Evolutionary conservation across 306 rosid species (phyloP).

Genomic region (Sphenostylis stenocarpa): DNA sequence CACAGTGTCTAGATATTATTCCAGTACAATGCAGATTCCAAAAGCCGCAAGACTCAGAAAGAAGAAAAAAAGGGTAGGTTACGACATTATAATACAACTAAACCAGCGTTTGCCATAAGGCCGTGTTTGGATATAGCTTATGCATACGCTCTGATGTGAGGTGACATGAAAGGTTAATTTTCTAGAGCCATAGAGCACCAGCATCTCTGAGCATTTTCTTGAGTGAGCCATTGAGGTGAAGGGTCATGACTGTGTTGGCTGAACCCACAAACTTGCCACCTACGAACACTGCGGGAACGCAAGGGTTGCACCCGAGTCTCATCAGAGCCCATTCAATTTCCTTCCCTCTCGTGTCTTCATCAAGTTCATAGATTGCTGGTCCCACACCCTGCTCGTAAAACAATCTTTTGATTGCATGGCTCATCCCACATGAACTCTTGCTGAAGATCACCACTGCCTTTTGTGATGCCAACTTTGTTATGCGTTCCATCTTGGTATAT

Average conservation of each 20-base stretch:
- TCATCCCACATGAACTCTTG: conserved; percentile 98
- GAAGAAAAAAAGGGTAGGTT: background rate
- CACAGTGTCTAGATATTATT: conserved; percentile 15
- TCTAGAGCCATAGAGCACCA: conserved; percentile 88
- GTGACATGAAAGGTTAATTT: background rate
- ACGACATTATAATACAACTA: background rate
- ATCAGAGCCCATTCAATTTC: conserved; percentile 91
- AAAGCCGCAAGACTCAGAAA: conserved; percentile 32
- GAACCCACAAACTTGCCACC: conserved; percentile 87
- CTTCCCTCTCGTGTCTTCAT: conserved; percentile 71
- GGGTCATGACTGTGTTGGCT: conserved; percentile 83
- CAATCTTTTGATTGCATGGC: conserved; percentile 86
- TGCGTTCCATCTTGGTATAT: conserved; percentile 64
- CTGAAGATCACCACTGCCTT: conserved; percentile 97
- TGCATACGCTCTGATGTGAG: conserved; percentile 1
- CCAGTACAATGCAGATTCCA: conserved; percentile 31
- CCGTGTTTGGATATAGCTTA: background rate
- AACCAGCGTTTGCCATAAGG: background rate
- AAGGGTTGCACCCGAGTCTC: conserved; percentile 85
- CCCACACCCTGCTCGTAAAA: conserved; percentile 93
- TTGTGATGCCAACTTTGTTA: conserved; percentile 72
- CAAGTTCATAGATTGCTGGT: conserved; percentile 79
- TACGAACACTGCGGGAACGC: conserved; percentile 85
- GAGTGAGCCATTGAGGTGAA: conserved; percentile 85
- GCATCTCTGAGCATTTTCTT: conserved; percentile 88